These are phyloP conservation scores for Aphanomyces euteiches DNA, from an alignment of 352 stramenopile genomes.

Conservation along the genomic window DNA sequence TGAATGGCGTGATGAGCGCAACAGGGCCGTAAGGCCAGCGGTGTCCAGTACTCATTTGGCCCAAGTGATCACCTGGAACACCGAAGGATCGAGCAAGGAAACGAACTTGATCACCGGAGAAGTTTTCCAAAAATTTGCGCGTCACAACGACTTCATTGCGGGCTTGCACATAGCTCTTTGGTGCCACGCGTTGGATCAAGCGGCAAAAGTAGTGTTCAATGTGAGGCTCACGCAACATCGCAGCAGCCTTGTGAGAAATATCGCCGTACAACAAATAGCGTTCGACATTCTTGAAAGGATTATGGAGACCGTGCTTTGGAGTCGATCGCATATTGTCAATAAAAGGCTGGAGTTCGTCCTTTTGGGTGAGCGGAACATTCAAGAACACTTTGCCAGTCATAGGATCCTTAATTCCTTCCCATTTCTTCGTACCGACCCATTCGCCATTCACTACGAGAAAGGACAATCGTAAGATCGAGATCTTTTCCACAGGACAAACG, in stretches of 20 bases:
- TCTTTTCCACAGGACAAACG: background rate
- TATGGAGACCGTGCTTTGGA: constrained; percentile 97
- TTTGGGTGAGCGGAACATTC: constrained; percentile 90
- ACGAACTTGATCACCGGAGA: constrained; percentile 94
- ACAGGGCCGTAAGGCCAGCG: constrained; percentile 96
- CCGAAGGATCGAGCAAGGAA: constrained; percentile 95
- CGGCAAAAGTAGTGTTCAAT: constrained; percentile 94
- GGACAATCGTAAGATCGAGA: too few species aligned
- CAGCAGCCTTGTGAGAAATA: constrained; percentile 76
- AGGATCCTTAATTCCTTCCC: constrained; percentile 89
- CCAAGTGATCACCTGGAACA: constrained; percentile 95
- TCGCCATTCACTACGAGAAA: constrained; percentile 73
- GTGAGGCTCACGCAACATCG: constrained; percentile 79
- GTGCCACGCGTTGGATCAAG: constrained; percentile 95
- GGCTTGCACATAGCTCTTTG: constrained; percentile 96
- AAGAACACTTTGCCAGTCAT: constrained; percentile 94
- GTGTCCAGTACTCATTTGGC: constrained; percentile 93
- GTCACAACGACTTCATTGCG: constrained; percentile 90
- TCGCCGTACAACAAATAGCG: constrained; percentile 87
- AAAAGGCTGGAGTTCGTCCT: constrained; percentile 88
- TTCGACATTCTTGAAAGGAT: constrained; percentile 97
- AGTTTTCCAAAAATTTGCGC: constrained; percentile 97
- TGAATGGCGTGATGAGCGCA: constrained; percentile 97
- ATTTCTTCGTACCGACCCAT: constrained; percentile 72
- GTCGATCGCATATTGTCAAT: constrained; percentile 88